Conservation (phyloP, 257 asterid genomes). For the Echium plantagineum region DNA sequence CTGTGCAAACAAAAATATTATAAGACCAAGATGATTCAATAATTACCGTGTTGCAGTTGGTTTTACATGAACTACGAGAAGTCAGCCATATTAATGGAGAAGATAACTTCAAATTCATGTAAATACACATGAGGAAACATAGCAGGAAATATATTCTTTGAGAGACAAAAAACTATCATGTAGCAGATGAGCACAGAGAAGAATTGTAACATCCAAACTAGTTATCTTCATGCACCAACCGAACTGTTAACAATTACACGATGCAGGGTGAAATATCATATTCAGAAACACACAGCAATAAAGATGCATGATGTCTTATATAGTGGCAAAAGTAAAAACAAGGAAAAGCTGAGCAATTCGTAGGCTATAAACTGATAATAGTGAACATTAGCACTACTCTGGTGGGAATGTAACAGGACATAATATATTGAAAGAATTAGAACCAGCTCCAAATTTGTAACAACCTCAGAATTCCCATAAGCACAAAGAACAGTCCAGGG, state of each 20-base stretch:
- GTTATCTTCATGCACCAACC: background rate
- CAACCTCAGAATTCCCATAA: slow-evolving; percentile 77
- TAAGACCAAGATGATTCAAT: background rate
- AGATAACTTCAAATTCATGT: no score
- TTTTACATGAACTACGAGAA: background rate
- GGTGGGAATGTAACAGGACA: background rate
- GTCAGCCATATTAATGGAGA: background rate
- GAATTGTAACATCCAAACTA: background rate
- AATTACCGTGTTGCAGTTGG: background rate
- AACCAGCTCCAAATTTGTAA: slow-evolving; percentile 9
- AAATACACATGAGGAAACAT: background rate
- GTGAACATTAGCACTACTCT: background rate
- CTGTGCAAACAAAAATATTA: slow-evolving; percentile 33
- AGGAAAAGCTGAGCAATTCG: background rate
- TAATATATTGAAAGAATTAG: slow-evolving; percentile 4
- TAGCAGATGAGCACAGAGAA: background rate
- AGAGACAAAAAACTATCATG: background rate
- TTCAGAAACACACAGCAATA: no score
- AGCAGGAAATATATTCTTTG: background rate
- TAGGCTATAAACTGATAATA: no score
- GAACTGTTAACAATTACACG: background rate
- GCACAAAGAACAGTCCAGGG: slow-evolving; percentile 89
- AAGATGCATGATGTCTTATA: no score
- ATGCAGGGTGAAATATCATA: no score
- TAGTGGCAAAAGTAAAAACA: no score